A percentile compares a stretch with the other conserved stretches of the same genome.
Conservation (phyloP, 2,329 filamentous ascomycete genomes). For the Cladosporium sp. region DNA sequence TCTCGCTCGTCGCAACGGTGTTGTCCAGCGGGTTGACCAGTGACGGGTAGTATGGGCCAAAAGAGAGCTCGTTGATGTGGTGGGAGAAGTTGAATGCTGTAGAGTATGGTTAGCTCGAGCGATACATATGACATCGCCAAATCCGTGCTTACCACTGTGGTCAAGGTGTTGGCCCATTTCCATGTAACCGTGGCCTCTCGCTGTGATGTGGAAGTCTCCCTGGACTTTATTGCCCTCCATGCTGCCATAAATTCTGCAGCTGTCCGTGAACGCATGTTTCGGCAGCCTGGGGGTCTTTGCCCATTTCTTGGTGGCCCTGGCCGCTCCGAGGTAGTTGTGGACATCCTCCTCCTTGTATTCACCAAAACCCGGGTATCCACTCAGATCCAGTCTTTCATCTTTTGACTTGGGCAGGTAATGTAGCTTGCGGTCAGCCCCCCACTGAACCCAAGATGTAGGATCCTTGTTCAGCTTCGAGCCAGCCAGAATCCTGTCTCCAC, state of each 20-base stretch:
- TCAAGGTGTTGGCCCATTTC: conserved; percentile 79
- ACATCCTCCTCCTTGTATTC: conserved; percentile 77
- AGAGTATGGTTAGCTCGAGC: not conserved
- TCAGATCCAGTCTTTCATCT: conserved; percentile 56
- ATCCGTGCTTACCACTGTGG: conserved; percentile 61
- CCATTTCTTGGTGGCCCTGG: conserved; percentile 66
- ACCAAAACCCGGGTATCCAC: conserved; percentile 31
- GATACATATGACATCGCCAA: not conserved
- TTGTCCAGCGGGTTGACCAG: conserved; percentile 92
- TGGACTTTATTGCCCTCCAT: conserved; percentile 95
- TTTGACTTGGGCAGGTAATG: conserved; percentile 56
- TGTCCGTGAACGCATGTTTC: conserved; percentile 57
- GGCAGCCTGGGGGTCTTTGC: conserved; percentile 70
- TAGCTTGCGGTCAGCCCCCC: conserved; percentile 68
- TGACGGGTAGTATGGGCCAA: conserved; percentile 93
- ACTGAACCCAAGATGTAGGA: conserved; percentile 76
- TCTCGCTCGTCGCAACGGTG: conserved; percentile 73
- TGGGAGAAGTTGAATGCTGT: conserved; percentile 96
- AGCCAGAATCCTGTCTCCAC: conserved; percentile 87
- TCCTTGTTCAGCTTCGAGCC: conserved; percentile 72
- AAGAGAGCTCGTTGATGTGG: conserved; percentile 92
- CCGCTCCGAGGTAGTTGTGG: conserved; percentile 79
- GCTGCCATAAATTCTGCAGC: conserved; percentile 86
- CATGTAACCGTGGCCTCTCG: conserved; percentile 89
- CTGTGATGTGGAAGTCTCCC: conserved; percentile 97